These are phyloP conservation scores for Cornus suecica DNA, from an alignment of 148 eudicot species.

Conservation along the genomic window DNA sequence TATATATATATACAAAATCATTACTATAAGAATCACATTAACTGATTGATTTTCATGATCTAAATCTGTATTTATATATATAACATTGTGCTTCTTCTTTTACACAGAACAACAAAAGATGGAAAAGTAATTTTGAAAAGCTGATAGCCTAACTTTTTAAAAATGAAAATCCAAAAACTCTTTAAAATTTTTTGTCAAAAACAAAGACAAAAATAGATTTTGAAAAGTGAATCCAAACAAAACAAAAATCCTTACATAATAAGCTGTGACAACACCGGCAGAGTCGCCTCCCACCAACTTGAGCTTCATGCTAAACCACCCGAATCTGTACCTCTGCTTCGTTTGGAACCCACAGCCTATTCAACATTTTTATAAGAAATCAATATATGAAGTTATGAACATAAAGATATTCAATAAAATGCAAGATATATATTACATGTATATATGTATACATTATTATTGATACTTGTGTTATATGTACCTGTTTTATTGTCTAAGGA, in stretches of 20 bases:
- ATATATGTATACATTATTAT: background rate
- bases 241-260: slow-evolving; percentile 92
- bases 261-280: slow-evolving; percentile 97
- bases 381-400: background rate
- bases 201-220: too few species aligned
- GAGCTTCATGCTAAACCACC: slow-evolving; percentile 98
- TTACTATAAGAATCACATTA: too few species aligned
- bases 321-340: slow-evolving; percentile 85
- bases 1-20: too few species aligned
- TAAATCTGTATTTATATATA: too few species aligned
- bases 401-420: background rate
- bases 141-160: too few species aligned
- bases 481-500: slow-evolving; percentile 72
- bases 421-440: background rate
- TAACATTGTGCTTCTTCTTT: too few species aligned
- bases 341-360: slow-evolving; percentile 94
- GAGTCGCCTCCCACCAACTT: slow-evolving; percentile 88
- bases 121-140: too few species aligned
- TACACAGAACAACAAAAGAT: too few species aligned
- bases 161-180: too few species aligned
- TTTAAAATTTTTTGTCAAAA: too few species aligned
- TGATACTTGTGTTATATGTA: slow-evolving; percentile 6
- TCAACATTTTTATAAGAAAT: background rate
- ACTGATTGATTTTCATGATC: too few species aligned
- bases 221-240: too few species aligned